Base-by-base conservation (phyloP, 202 grass and related monocot genomes). In the Carex arenaria region DNA sequence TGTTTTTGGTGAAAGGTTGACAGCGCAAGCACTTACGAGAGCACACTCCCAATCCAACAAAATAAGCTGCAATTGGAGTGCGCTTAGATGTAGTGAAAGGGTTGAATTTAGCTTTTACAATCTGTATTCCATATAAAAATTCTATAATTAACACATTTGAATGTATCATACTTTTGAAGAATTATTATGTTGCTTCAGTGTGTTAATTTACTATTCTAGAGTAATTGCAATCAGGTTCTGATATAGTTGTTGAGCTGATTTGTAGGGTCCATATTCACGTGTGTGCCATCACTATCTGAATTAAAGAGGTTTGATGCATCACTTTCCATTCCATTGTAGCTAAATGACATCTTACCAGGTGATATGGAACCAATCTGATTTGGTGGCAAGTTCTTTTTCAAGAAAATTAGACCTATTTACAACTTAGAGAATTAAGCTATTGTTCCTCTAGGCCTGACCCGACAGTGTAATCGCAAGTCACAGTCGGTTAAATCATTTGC, bases 181-280 rank as follows among this genome's bases (percentile, higher is more conserved):
- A 51, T 18, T 23, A 13, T 3, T 54, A 2, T 53, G 45, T 53
- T 54, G 23, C 20, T 75, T 31, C 23, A 55, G 10, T 74, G 71
- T 40, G 12, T 55, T 57, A 31, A 76, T 76, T 18, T 32, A 34
- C 28, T 56, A 13, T 26, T 77, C 2, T 17, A 57, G 20, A 36
- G 49, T 57, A 57, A 34, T 3, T 64, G 36, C 10, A 13, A 60
- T 15, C 23, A 11, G 78, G 60, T 49, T 80, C 18, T 42, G 59
- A 80, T 80, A 1, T 80, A 17, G 61, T 80, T 82, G 62, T 31
- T 64, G 61, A 14, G 80, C 55, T 82, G 59, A 66, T 82, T 64
- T 4, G 12, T 82, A 34, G 40, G 76, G 76, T 61, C 76, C 18
- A 61, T 40, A 61, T 59, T 13, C 31, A 80, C 31, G 56, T 42